phyloP scores from a whole-genome alignment of 2,329 filamentous ascomycete genomes.

The Fusarium circinatum region DNA sequence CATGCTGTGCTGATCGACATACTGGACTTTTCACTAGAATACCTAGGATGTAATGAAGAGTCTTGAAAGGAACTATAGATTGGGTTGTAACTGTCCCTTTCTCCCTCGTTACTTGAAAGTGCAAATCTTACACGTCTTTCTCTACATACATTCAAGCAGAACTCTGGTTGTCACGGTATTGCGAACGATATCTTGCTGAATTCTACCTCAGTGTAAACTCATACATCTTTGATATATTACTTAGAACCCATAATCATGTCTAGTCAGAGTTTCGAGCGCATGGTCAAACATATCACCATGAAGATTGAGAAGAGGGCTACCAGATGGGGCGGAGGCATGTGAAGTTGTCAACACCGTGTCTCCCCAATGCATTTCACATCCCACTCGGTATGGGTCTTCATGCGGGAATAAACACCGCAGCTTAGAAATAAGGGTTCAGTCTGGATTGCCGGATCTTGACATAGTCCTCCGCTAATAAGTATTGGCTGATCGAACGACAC shows the following conservation, averaged over 20 bases:
- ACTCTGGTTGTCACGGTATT: not conserved
- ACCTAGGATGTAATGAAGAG: fast-evolving
- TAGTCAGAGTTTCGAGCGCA: fast-evolving
- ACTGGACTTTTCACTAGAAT: not conserved
- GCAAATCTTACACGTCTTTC: not conserved
- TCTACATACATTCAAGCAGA: not conserved
- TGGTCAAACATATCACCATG: not conserved
- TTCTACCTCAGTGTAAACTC: too few relatives aligned
- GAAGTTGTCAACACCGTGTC: not conserved
- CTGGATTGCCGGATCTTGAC: not conserved
- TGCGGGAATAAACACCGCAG: not conserved
- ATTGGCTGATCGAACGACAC: not conserved
- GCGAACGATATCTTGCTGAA: not conserved
- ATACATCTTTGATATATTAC: not conserved
- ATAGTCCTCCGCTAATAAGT: not conserved
- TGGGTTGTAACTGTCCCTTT: fast-evolving
- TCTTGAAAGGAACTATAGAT: too few relatives aligned
- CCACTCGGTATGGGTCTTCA: slow-evolving; percentile 2
- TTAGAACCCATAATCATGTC: too few relatives aligned
- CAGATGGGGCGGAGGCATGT: not conserved
- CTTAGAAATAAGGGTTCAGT: not conserved
- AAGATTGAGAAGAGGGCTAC: not conserved
- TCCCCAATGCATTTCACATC: not conserved
- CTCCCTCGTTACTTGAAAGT: not conserved
- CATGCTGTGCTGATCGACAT: not conserved